Evolutionary conservation across 1,139 yeast genomes (phyloP).

Genomic region (Saccharomyces hybrid): DNA sequence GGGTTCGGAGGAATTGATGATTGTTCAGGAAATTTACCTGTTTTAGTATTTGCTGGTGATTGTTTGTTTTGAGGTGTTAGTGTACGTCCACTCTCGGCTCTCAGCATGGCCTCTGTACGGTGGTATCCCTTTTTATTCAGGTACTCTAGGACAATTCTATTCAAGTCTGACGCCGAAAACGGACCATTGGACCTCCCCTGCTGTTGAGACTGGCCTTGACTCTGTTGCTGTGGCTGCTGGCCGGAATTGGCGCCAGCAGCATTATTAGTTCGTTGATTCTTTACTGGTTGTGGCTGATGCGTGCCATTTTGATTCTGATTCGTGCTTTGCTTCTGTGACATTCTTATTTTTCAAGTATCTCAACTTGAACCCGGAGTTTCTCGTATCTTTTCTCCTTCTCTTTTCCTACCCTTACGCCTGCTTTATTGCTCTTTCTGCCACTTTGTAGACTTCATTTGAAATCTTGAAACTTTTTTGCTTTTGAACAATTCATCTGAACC

Average conservation of each 20-base stretch:
- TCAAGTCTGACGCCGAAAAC: conserved; percentile 70
- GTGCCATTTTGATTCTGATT: conserved; percentile 1
- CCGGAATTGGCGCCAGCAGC: not conserved
- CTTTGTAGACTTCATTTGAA: not conserved
- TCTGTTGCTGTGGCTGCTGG: conserved; percentile 4
- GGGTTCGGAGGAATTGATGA: conserved; percentile 32
- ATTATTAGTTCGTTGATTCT: not conserved
- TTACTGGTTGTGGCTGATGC: not conserved
- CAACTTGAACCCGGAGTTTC: not conserved
- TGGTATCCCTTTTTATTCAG: conserved; percentile 90
- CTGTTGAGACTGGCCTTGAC: not conserved
- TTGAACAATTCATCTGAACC: not conserved
- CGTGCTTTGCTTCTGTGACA: conserved; percentile 3
- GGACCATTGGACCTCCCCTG: conserved; percentile 16
- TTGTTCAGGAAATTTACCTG: conserved; percentile 27
- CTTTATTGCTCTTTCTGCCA: not conserved
- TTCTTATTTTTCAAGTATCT: not conserved
- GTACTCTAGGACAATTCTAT: conserved; percentile 84
- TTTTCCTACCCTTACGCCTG: not conserved
- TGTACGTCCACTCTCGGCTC: conserved; percentile 76
- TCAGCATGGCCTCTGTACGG: conserved; percentile 85
- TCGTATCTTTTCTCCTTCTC: not conserved
- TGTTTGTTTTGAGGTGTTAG: conserved; percentile 44
- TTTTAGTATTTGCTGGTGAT: conserved; percentile 33
- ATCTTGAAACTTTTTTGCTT: not conserved